Base-by-base conservation (phyloP, 495 filamentous ascomycete species). In the Parmelia sp. region DNA sequence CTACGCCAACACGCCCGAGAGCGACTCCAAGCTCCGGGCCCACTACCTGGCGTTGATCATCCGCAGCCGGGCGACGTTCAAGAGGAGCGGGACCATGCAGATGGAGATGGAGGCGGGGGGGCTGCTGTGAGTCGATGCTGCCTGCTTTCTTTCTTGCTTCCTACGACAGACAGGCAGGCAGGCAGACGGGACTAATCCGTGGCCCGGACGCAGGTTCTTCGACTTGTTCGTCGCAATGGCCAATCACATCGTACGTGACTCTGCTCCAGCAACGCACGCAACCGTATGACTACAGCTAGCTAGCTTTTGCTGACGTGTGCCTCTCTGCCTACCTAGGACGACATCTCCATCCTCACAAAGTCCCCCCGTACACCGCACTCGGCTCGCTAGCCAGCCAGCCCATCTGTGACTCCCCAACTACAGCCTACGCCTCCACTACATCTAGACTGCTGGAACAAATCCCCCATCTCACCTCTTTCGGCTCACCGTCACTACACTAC, bases 31-130 rank as follows among this genome's bases (percentile, higher is more conserved):
- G 74, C 83, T 96, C 60, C 82, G 92, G 60, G 91, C 92, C 39
- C 92, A 96, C 76, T 96, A 96, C 70, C 85, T 96, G 31, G 91
- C 91, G 33, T 82, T 96, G 72, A 95, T 96, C 74, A 92, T 96
- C 68, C 83, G 91, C 66, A 87, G 86, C 70, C 81, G 90, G 65
- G 80, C 80, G 66, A 96, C 90, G 6, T 96, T 96, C 79, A 96
- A 94, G 81, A 79, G 89, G 44, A 95, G 90, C 75, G 91, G 91
- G 66, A 96, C 91, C n/a, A 95, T 96, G 91, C 91, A 96, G 76
- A 83, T 88, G 70, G 91, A 96, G 79, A 96, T 96, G 91, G 88
- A 90, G 74, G 81, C 81, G 68, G 91, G 91, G 27, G 90, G 90
- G 65, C 87, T 87, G 71, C 76, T 96, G 71, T 69, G 62, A 40